Evolutionary conservation across 2,329 filamentous ascomycete genomes (phyloP), one percentile per base, ranked within the genome.

Genomic region (Alternaria dauci): DNA sequence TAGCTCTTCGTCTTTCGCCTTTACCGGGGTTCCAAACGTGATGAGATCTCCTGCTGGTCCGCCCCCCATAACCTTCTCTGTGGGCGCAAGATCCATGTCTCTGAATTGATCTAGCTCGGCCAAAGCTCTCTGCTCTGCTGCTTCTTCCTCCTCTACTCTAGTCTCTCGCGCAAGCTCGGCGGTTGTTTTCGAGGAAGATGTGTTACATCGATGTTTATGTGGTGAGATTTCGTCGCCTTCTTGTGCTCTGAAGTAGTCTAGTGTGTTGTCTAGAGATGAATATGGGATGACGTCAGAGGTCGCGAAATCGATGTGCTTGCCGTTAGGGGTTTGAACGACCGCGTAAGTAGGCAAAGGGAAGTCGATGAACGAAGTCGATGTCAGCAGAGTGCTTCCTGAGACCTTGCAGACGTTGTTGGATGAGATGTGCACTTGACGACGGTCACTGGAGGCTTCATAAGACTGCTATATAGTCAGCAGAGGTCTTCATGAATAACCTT

Each of bases 41-140:
- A 69, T 68, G 16, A 71, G 16, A 47, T 72, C 68, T 0, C 65
- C 70, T 1, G 64, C 66, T 4, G 43, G 8, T 1, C 42, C 48
- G 7, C 39, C 60, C 25, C 63, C 62, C 52, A 71, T 61, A 8
- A 70, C 55, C 2, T 61, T 58, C 25, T 73, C 69, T 34, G 72
- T 36, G 2, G 69, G 70, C 6, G 67, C 64, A 18, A 74, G 65
- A 56, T 72, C 70, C 14, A 67, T 52, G 18, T 71, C 62, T 1
- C 66, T 44, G 46, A 67, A 72, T 44, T 61, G 44, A 4, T 67
- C 56, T 5, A 67, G 23, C 9, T 63, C 55, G 26, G 58, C 7
- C 14, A 59, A 28, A 3, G 47, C 48, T 18, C 26, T 44, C 18
- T 43, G 26, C 30, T 60, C 58, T 3, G 46, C 52, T 23, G 26